Evolutionary conservation across 768 basidiomycete species (phyloP).

Genomic region (Rhodotorula sphaerocarpa): DNA sequence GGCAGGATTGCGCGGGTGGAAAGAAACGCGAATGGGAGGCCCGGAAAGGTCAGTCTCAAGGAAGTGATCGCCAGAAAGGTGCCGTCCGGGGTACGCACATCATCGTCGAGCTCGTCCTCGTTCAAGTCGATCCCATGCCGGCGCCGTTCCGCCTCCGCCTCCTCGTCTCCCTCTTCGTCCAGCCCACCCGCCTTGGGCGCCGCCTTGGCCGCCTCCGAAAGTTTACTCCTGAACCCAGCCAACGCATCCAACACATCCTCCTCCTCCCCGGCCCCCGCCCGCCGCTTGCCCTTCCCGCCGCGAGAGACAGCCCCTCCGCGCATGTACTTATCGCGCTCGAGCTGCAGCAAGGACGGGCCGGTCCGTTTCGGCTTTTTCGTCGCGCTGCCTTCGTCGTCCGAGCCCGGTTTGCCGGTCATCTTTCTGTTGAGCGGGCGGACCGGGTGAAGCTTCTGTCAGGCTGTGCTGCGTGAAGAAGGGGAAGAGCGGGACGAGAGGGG

Average conservation of each 20-base stretch:
- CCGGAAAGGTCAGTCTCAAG: no score
- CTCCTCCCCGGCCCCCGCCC: slow-evolving; percentile 24
- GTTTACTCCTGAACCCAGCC: slow-evolving; percentile 35
- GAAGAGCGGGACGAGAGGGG: no score
- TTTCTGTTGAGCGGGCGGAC: slow-evolving; percentile 9
- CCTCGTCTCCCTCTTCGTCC: slow-evolving; percentile 5
- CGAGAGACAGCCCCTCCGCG: slow-evolving; percentile 7
- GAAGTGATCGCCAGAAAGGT: no score
- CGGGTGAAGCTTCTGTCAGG: background rate
- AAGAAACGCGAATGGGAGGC: no score
- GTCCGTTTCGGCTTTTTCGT: slow-evolving; percentile 31
- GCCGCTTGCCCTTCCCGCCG: slow-evolving; percentile 19
- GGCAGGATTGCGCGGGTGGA: no score
- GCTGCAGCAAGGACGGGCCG: slow-evolving; percentile 35
- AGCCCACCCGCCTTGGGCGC: background rate
- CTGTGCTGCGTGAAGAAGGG: background rate
- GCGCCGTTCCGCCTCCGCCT: slow-evolving; percentile 4
- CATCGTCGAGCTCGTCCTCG: slow-evolving; percentile 36
- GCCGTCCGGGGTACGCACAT: slow-evolving; percentile 22
- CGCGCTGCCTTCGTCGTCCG: slow-evolving; percentile 24
- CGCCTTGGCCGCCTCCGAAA: slow-evolving; percentile 24
- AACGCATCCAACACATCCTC: slow-evolving; percentile 27
- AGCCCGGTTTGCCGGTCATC: slow-evolving; percentile 16
- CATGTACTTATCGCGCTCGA: slow-evolving; percentile 38
- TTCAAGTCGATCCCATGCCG: slow-evolving; percentile 32